phyloP scores from a whole-genome alignment of 2,329 filamentous ascomycete species.

The Botrytis porri region DNA sequence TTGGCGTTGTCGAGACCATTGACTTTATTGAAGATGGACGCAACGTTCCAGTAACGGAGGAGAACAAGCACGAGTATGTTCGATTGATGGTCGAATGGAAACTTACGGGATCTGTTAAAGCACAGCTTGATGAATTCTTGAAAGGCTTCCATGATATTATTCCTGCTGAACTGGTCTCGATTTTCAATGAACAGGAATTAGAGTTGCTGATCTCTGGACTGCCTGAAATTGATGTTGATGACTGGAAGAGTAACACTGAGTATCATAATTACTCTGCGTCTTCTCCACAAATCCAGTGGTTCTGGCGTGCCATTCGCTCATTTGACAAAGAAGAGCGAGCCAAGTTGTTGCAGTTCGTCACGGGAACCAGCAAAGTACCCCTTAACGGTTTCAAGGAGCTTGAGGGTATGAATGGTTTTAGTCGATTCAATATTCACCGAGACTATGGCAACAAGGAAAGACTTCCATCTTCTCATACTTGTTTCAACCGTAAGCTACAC shows the following conservation, averaged over 20 bases:
- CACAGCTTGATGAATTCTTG: conserved; percentile 91
- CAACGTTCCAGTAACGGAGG: conserved; percentile 90
- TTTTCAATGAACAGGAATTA: conserved; percentile 98
- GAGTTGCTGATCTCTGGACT: conserved; percentile 95
- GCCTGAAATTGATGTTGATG: conserved; percentile 95
- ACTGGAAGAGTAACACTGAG: conserved; percentile 99
- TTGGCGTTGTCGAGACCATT: conserved; percentile 82
- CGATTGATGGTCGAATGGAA: conserved; percentile 92
- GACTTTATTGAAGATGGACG: conserved; percentile 85
- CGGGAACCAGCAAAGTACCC: conserved; percentile 95
- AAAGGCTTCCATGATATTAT: conserved; percentile 98
- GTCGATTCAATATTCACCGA: conserved; percentile 96
- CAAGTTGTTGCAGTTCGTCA: conserved; percentile 96
- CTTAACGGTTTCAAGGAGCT: conserved; percentile 98
- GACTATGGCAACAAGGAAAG: conserved; percentile 97
- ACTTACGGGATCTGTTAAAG: conserved; percentile 84
- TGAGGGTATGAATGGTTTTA: conserved; percentile 98
- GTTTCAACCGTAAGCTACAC: conserved; percentile 88
- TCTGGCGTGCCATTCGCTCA: conserved; percentile 95
- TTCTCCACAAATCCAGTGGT: conserved; percentile 98
- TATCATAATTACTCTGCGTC: conserved; percentile 97
- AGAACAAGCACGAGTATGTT: conserved; percentile 98
- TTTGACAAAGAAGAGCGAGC: conserved; percentile 99
- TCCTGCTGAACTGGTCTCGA: conserved; percentile 86
- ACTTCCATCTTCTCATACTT: conserved; percentile 93